A percentile compares a stretch with the other conserved stretches of the same genome.
Conservation (phyloP, 1,284 basidiomycete genomes). For the Heliocybe sulcata region DNA sequence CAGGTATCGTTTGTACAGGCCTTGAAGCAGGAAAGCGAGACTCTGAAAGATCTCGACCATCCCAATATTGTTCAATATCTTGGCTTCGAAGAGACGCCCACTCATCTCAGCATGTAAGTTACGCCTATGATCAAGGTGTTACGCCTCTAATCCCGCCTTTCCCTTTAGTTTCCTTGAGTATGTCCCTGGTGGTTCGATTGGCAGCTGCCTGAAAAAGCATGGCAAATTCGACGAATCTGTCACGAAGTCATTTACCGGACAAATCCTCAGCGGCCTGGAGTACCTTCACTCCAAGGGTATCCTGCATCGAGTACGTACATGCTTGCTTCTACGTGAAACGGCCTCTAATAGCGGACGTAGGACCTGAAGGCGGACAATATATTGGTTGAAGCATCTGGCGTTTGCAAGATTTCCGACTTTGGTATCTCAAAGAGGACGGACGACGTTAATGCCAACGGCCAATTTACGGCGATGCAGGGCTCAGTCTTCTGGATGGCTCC, state of each 20-base stretch:
- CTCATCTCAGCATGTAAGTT: conserved; percentile 88
- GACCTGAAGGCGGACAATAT: conserved; percentile 99
- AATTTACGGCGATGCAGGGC: conserved; percentile 88
- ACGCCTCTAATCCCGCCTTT: conserved; percentile 2
- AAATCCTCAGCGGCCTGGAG: conserved; percentile 89
- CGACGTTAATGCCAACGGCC: conserved; percentile 80
- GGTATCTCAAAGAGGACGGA: conserved; percentile 90
- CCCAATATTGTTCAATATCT: conserved; percentile 97
- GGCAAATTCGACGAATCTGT: conserved; percentile 92
- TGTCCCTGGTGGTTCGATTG: conserved; percentile 95
- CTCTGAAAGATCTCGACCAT: conserved; percentile 94
- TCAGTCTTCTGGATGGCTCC: conserved; percentile 99
- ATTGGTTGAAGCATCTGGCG: conserved; percentile 86
- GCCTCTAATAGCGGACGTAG: conserved; percentile 26
- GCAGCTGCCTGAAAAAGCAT: conserved; percentile 86
- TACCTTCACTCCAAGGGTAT: conserved; percentile 93
- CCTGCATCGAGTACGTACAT: conserved; percentile 73
- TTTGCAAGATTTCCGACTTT: conserved; percentile 98
- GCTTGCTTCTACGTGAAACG: conserved; percentile 1
- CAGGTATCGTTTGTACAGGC: conserved; percentile 88
- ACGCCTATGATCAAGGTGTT: conserved; percentile 1
- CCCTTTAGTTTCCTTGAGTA: conserved; percentile 87
- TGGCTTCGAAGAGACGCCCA: conserved; percentile 91
- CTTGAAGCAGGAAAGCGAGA: conserved; percentile 90
- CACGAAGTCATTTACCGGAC: conserved; percentile 87